These are phyloP conservation scores for Astrocystis sublimbata DNA, from an alignment of 495 filamentous ascomycete genomes.

Conservation along the genomic window DNA sequence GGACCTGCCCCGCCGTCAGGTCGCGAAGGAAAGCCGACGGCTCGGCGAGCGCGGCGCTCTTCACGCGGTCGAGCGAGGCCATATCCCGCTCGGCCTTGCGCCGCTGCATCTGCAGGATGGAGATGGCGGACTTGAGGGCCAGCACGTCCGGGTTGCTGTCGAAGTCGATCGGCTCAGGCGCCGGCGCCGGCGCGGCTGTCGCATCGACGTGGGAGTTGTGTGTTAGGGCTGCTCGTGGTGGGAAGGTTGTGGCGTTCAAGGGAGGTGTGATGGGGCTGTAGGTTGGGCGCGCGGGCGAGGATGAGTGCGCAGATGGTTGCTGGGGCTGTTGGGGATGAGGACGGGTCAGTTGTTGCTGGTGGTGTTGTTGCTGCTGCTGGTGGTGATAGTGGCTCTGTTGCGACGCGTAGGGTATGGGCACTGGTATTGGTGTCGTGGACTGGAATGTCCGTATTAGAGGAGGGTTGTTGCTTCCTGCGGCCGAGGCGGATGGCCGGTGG, in stretches of 20 bases:
- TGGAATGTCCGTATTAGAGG: conserved; percentile 2
- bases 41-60: conserved; percentile 63
- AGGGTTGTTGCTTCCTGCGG: conserved; percentile 8
- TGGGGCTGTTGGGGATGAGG: conserved; percentile 2
- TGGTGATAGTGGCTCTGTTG: no score
- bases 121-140: conserved; percentile 75
- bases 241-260: conserved; percentile 26
- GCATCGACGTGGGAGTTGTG: conserved; percentile 43
- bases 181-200: conserved; percentile 48
- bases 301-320: conserved; percentile 22
- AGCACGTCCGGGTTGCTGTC: conserved; percentile 81
- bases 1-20: conserved; percentile 54
- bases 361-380: neutral
- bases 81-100: conserved; percentile 74
- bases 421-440: conserved; percentile 18
- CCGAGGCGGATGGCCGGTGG: neutral
- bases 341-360: conserved; percentile 9
- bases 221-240: conserved; percentile 40
- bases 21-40: conserved; percentile 69
- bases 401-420: conserved; percentile 10
- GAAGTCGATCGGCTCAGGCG: conserved; percentile 68
- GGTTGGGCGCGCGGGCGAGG: conserved; percentile 40
- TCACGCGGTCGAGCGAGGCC: conserved; percentile 60
- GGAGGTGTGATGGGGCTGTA: conserved; percentile 51
- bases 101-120: conserved; percentile 80